Evolutionary conservation across 2,329 filamentous ascomycete species (phyloP).

Genomic region (Exophiala oligosperma): DNA sequence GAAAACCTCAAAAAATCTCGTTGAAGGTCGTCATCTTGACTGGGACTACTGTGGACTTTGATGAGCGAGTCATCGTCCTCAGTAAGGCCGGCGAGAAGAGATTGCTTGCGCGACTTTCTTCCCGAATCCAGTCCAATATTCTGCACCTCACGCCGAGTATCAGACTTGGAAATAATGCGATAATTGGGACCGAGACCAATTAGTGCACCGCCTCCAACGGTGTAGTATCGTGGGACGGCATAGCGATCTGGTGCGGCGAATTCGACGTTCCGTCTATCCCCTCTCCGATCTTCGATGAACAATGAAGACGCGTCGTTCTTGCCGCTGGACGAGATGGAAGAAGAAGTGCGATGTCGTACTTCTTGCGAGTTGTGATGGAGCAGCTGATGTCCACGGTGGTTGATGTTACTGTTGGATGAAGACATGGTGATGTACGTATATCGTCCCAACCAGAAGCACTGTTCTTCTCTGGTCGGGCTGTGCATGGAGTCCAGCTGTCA

Average conservation of each 20-base stretch:
- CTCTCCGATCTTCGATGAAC: slow-evolving; percentile 61
- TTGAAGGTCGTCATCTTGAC: slow-evolving; percentile 24
- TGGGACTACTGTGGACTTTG: slow-evolving; percentile 25
- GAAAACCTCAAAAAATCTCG: slow-evolving; percentile 38
- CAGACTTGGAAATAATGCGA: slow-evolving; percentile 66
- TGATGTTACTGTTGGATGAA: background rate
- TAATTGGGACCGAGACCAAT: slow-evolving; percentile 64
- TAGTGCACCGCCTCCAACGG: slow-evolving; percentile 65
- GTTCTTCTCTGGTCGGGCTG: background rate
- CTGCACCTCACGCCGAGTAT: slow-evolving; percentile 49
- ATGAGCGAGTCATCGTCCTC: slow-evolving; percentile 29
- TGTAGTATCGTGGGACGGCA: slow-evolving; percentile 68
- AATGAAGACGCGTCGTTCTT: slow-evolving; percentile 2
- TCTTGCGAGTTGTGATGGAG: background rate
- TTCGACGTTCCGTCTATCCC: slow-evolving; percentile 71
- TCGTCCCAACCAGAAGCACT: background rate
- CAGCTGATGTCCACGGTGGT: background rate
- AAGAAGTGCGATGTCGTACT: too few species aligned
- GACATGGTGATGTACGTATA: background rate
- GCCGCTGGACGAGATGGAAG: too few species aligned
- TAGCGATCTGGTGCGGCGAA: slow-evolving; percentile 75
- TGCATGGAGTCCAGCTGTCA: too few species aligned
- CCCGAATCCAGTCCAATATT: slow-evolving; percentile 40
- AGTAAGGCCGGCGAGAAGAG: slow-evolving; percentile 38
- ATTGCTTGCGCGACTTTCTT: slow-evolving; percentile 35